Percentiles rank a stretch among this genome's conserved stretches.
These are phyloP conservation scores for Caulochytrium protostelioides DNA, from an alignment of 371 early-diverging fungal species.

Conservation along the genomic window DNA sequence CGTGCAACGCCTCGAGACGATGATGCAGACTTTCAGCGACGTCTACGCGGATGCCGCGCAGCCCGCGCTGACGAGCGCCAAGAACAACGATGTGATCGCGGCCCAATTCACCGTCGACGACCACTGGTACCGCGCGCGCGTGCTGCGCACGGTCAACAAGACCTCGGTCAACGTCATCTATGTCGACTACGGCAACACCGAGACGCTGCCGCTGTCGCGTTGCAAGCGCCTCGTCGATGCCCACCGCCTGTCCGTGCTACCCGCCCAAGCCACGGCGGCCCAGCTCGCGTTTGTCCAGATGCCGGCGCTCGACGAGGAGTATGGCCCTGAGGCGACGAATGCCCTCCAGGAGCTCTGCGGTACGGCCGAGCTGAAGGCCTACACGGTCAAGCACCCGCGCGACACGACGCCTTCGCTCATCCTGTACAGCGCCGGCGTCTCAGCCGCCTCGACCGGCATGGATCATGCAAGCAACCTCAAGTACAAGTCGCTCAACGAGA, in stretches of 20 bases:
- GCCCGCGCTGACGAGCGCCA: slow-evolving; percentile 1
- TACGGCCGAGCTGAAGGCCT: too few relatives aligned
- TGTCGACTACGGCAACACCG: slow-evolving; percentile 75
- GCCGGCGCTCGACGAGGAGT: slow-evolving; percentile 42
- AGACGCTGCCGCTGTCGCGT: slow-evolving; percentile 14
- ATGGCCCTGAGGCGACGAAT: slow-evolving; percentile 58
- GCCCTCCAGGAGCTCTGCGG: too few relatives aligned
- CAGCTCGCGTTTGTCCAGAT: slow-evolving; percentile 54
- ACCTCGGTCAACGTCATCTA: slow-evolving; percentile 52
- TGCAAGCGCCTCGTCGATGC: slow-evolving; percentile 32
- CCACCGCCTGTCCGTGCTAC: too few relatives aligned
- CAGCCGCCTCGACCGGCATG: too few relatives aligned
- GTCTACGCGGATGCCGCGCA: slow-evolving; percentile 24
- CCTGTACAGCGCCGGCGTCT: too few relatives aligned
- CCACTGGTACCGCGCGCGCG: slow-evolving; percentile 73
- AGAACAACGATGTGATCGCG: slow-evolving; percentile 35
- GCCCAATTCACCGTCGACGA: slow-evolving; percentile 74
- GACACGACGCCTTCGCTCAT: too few relatives aligned
- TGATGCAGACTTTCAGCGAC: slow-evolving; percentile 59
- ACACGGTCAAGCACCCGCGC: too few relatives aligned
- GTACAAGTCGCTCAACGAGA: too few relatives aligned
- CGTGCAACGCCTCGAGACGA: slow-evolving; percentile 42
- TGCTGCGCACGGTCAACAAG: slow-evolving; percentile 38
- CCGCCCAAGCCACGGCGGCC: slow-evolving; percentile 64
- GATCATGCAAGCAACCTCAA: too few relatives aligned